Evolutionary conservation across 257 asterid genomes (phyloP), one percentile per base, ranked within the genome.

Genomic region (Nicotiana tabacum): DNA sequence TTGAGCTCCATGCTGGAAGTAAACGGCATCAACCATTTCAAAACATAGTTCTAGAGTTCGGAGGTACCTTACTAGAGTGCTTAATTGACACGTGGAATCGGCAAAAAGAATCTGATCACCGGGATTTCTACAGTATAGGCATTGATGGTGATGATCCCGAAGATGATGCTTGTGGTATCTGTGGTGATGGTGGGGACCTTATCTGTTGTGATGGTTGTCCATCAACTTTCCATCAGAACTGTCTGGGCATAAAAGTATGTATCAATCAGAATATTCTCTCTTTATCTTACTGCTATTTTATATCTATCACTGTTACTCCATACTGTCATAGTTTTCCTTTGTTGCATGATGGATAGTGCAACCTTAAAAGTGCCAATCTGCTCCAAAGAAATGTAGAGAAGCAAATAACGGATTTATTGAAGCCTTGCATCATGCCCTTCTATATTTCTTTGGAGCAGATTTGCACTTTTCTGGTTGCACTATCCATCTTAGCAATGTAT

Each of bases 151-250:
- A 77, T 78, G 85, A 66, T 83, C 83, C 27, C n/a, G 69, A 83
- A 51, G 85, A 83, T 77, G 85, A 83, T 66, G 72, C 77, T 53
- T 83, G 85, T 83, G 83, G 85, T 33, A 57, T 78, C 17, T 83
- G 85, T 56, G 83, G 83, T 55, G 85, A 83, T 35, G 85, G 85
- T 66, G 85, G 85, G 33, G 85, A 83, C 66, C 82, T 83, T 53
- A 83, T 83, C 10, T 83, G 85, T 55, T 83, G 85, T 83, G 85
- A 83, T 66, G 82, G 82, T 62, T 83, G 85, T 21, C 82, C 85
- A 53, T 77, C 85, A 11, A 83, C 85, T 9, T 83, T 83, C 37
- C 85, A 83, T 83, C 85, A 65, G 56, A 67, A 51, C 39, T 83
- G 85, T 76, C 62, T 83, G 64, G 77, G 62, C 13, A 78, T 78